These are phyloP conservation scores for Saccharomyces hybrid DNA, from an alignment of 1,139 yeast species.

Conservation along the genomic window DNA sequence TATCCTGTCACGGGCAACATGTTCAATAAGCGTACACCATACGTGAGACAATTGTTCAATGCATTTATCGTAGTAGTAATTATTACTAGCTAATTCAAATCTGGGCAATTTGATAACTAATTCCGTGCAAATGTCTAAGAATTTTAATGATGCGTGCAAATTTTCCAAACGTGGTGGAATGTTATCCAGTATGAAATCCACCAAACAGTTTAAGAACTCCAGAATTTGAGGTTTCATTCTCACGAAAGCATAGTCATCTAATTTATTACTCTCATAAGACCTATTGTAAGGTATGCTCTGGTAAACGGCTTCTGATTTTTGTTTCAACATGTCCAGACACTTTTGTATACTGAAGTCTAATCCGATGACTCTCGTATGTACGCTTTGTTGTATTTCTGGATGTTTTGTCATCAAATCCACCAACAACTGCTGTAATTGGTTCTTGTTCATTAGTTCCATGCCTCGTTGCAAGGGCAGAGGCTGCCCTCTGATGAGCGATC, in stretches of 20 bases:
- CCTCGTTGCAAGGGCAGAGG: constrained; percentile 27
- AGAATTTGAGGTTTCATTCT: constrained; percentile 67
- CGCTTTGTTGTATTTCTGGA: constrained; percentile 22
- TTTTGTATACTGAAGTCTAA: constrained; percentile 21
- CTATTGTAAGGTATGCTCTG: constrained; percentile 28
- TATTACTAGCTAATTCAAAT: constrained; percentile 64
- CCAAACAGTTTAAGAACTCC: constrained; percentile 69
- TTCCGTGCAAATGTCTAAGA: constrained; percentile 59
- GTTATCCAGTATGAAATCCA: constrained; percentile 72
- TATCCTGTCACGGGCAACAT: constrained; percentile 34
- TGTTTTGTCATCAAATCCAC: constrained; percentile 21
- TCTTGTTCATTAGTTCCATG: constrained; percentile 27
- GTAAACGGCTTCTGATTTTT: constrained; percentile 20
- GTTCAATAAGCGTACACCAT: constrained; percentile 57
- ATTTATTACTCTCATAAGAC: constrained; percentile 13
- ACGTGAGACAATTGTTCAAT: constrained; percentile 75
- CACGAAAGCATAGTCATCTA: constrained; percentile 74
- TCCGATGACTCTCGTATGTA: constrained; percentile 17
- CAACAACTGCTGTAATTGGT: constrained; percentile 22
- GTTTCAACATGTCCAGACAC: constrained; percentile 18
- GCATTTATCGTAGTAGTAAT: constrained; percentile 64
- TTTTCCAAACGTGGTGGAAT: constrained; percentile 66
- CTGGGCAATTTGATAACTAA: constrained; percentile 64
- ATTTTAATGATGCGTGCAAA: constrained; percentile 47
- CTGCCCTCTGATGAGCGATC: constrained; percentile 27